A percentile compares a stretch with the other conserved stretches of the same genome.
Evolutionary conservation across 2,329 filamentous ascomycete species (phyloP).

Genomic region (Colletotrichum eleusines): DNA sequence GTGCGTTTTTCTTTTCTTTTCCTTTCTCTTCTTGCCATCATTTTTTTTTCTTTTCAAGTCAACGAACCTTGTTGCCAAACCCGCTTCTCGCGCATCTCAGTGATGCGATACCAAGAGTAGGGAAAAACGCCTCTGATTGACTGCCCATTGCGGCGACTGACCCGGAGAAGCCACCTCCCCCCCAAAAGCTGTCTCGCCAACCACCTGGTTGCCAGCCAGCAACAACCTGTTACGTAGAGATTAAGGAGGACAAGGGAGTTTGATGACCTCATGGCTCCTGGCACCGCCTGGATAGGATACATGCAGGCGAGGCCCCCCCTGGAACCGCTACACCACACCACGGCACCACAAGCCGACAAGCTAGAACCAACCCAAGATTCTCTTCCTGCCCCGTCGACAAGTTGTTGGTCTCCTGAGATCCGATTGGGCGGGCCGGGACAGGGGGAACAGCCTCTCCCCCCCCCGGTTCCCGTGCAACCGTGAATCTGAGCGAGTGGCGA

Average conservation of each 20-base stretch:
- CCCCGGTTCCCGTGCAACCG: constrained; percentile 33
- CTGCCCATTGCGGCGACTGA: background rate
- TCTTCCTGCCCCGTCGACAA: background rate
- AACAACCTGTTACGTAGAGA: constrained; percentile 37
- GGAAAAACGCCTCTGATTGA: too few species aligned
- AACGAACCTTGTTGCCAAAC: background rate
- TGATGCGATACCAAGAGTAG: background rate
- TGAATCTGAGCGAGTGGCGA: constrained; percentile 36
- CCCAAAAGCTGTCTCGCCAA: too few species aligned
- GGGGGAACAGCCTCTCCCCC: background rate
- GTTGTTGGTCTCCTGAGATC: constrained; percentile 3
- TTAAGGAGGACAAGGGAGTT: constrained; percentile 35
- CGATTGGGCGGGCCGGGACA: constrained; percentile 18
- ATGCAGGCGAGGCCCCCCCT: constrained; percentile 34
- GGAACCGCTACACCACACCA: background rate
- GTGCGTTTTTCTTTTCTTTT: background rate
- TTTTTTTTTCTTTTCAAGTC: background rate
- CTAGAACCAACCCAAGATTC: constrained; percentile 11
- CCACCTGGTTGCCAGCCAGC: constrained; percentile 11
- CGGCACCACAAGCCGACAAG: background rate
- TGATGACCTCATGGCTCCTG: constrained; percentile 38
- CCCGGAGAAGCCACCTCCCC: constrained; percentile 3
- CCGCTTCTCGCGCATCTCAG: too few species aligned
- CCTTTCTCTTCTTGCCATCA: too few species aligned
- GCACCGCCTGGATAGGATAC: constrained; percentile 19